Percentiles rank a stretch among this genome's conserved stretches.
These are phyloP conservation scores for Onygena corvina DNA, from an alignment of 2,329 filamentous ascomycete genomes.

Conservation along the genomic window DNA sequence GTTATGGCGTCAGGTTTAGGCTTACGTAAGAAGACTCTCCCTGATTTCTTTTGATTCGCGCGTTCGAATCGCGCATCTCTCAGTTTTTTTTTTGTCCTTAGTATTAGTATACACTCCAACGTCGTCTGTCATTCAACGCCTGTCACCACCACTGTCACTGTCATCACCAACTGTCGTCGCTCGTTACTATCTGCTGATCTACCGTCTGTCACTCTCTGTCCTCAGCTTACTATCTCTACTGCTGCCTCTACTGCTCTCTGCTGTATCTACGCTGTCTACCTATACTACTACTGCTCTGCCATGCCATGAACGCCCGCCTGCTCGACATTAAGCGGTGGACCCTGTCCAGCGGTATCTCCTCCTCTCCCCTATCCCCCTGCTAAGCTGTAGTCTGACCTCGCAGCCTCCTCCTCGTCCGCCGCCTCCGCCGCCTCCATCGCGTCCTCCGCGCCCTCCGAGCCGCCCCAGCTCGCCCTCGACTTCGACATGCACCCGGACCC, in stretches of 20 bases:
- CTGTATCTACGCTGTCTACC: constrained; percentile 17
- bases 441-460: constrained; percentile 9
- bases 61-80: constrained; percentile 12
- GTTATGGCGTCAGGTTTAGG: constrained; percentile 12
- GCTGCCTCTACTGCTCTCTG: too few species aligned
- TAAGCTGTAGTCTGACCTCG: too few species aligned
- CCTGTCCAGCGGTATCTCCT: not conserved
- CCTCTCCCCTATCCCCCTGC: not conserved
- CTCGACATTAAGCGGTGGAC: not conserved
- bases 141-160: constrained; percentile 16
- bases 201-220: too few species aligned
- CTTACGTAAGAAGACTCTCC: constrained; percentile 4
- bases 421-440: not conserved
- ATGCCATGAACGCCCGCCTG: constrained; percentile 21
- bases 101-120: constrained; percentile 2
- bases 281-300: constrained; percentile 16
- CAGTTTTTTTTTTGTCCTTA: constrained; percentile 6
- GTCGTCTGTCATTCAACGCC: constrained; percentile 12
- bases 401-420: not conserved
- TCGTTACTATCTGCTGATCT: too few species aligned
- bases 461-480: constrained; percentile 19
- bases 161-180: too few species aligned
- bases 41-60: constrained; percentile 11
- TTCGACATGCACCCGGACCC: not conserved
- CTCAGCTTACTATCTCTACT: too few species aligned